These are phyloP conservation scores for Jaenimonas drosophilae DNA, from an alignment of 208 protist genomes.

Conservation along the genomic window DNA sequence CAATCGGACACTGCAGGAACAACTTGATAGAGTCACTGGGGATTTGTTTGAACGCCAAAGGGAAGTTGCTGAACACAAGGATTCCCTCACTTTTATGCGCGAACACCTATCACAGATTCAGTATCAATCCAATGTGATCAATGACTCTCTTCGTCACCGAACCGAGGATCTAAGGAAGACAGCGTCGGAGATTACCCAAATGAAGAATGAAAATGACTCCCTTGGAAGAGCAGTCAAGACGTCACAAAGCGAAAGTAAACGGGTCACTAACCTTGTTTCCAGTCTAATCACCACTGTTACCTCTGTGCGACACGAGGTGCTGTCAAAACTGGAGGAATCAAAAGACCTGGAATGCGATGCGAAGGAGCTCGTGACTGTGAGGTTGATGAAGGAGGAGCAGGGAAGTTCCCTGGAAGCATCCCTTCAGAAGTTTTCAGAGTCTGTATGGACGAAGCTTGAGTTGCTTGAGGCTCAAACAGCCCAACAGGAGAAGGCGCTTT, in stretches of 20 bases:
- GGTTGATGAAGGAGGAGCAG: constrained; percentile 17
- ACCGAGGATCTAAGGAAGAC: not conserved
- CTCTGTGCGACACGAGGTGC: not conserved
- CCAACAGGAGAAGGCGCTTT: constrained; percentile 7
- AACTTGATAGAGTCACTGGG: constrained; percentile 15
- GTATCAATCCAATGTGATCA: constrained; percentile 9
- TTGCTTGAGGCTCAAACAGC: constrained; percentile 12
- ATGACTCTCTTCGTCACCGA: constrained; percentile 5
- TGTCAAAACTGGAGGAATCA: constrained; percentile 11
- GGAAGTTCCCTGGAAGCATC: constrained; percentile 30
- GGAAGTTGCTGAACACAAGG: constrained; percentile 23
- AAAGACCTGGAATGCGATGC: constrained; percentile 18
- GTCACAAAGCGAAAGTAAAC: not conserved
- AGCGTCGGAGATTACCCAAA: not conserved
- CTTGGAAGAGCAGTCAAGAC: not conserved
- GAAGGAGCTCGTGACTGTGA: constrained; percentile 19
- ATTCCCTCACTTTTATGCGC: constrained; percentile 21
- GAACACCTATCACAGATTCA: constrained; percentile 20
- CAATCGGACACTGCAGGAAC: constrained; percentile 44
- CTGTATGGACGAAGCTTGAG: constrained; percentile 26
- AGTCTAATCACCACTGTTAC: not conserved
- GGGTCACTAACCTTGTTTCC: not conserved
- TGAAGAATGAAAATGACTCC: constrained; percentile 1
- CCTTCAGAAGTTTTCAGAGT: constrained; percentile 17
- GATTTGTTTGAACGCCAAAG: constrained; percentile 21